These are phyloP conservation scores for Pyricularia sp. DNA, from an alignment of 2,329 filamentous ascomycete species.

Conservation along the genomic window DNA sequence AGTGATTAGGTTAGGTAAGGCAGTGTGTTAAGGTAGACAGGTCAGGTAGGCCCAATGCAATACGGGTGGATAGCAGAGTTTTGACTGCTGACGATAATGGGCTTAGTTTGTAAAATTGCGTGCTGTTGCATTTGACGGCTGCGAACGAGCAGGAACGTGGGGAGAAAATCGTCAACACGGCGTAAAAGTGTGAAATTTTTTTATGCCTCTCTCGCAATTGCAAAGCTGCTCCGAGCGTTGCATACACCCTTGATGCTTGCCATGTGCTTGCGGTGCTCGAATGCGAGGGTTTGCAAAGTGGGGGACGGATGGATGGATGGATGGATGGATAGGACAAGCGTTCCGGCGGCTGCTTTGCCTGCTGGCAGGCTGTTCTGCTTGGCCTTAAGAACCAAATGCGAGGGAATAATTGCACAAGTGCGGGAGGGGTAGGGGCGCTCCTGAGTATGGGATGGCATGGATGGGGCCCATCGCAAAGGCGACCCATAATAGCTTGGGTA, in stretches of 20 bases:
- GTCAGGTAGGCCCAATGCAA: background rate
- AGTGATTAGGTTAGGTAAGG: background rate
- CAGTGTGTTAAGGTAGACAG: background rate
- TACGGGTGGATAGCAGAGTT: background rate
- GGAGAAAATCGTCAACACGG: background rate
- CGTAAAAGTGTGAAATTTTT: constrained; percentile 4
- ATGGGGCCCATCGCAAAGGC: background rate
- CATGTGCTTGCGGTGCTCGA: constrained; percentile 18
- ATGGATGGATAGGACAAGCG: background rate
- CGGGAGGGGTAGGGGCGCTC: background rate
- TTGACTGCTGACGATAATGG: background rate
- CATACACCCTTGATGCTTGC: constrained; percentile 18
- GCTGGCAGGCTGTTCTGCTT: background rate
- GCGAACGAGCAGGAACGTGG: background rate
- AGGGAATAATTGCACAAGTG: background rate
- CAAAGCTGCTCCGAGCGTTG: constrained; percentile 5
- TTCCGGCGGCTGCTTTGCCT: background rate
- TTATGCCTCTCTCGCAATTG: constrained; percentile 3
- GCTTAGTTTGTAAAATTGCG: background rate
- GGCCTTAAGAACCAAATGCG: background rate
- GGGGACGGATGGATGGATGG: background rate
- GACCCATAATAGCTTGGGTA: background rate
- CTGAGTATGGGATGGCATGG: background rate
- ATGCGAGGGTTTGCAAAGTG: background rate
- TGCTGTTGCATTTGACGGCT: background rate